Conservation (phyloP, 2,329 filamentous ascomycete species). For the Fusarium ramigenum region DNA sequence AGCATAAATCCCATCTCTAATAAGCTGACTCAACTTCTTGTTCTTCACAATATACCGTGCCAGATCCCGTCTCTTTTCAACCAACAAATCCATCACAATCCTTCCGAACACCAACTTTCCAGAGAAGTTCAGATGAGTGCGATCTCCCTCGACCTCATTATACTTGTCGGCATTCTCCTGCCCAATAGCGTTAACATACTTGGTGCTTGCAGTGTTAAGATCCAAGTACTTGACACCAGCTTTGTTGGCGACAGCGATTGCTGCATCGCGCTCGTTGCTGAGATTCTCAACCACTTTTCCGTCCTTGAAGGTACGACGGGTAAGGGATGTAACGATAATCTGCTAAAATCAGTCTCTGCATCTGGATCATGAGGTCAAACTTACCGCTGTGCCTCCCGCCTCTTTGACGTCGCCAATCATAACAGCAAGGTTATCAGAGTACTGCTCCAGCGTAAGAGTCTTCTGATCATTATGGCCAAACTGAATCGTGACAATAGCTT, state of each 20-base stretch:
- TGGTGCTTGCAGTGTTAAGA: constrained; percentile 9
- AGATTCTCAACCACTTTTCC: constrained; percentile 13
- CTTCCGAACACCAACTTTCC: constrained; percentile 11
- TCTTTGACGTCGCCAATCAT: constrained; percentile 3
- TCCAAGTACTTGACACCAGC: neutral
- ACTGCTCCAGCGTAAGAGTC: constrained; percentile 11
- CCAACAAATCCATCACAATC: constrained; percentile 11
- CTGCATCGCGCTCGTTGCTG: neutral
- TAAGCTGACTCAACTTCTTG: constrained; percentile 3
- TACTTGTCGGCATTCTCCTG: constrained; percentile 15
- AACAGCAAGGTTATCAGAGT: neutral
- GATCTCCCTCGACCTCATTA: constrained; percentile 14
- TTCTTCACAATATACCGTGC: neutral
- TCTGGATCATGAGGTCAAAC: rapidly evolving
- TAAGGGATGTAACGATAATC: constrained; percentile 12
- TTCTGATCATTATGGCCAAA: constrained; percentile 20
- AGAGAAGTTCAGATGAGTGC: constrained; percentile 4
- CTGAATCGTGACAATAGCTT: constrained; percentile 13
- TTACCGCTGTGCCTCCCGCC: constrained; percentile 15
- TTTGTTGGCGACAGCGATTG: neutral
- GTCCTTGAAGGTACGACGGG: constrained; percentile 6
- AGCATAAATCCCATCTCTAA: neutral
- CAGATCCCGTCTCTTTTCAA: constrained; percentile 9
- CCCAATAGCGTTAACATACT: constrained; percentile 8
- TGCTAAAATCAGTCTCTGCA: neutral